Percentiles rank a stretch among this genome's conserved stretches.
These are phyloP conservation scores for Colletotrichum tropicale DNA, from an alignment of 2,329 filamentous ascomycete species.

Conservation along the genomic window DNA sequence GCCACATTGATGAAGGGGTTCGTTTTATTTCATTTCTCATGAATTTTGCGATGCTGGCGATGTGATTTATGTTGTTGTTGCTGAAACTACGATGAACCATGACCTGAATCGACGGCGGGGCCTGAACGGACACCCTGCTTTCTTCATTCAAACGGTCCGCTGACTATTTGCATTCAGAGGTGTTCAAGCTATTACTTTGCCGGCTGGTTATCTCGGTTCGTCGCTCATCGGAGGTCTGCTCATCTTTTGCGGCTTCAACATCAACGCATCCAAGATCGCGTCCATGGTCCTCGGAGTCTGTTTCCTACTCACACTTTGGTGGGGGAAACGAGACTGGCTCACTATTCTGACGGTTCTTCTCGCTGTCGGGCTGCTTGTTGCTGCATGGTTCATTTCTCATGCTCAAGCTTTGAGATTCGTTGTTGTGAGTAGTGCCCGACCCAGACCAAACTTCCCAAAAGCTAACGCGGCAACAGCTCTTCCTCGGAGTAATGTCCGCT, in stretches of 20 bases:
- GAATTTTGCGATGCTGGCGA: not conserved
- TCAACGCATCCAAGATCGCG: slow-evolving; percentile 80
- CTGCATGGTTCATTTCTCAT: slow-evolving; percentile 81
- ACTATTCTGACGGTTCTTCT: slow-evolving; percentile 73
- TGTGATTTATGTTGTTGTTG: not conserved
- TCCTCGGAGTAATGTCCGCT: slow-evolving; percentile 82
- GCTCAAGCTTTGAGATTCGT: slow-evolving; percentile 76
- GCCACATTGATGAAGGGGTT: slow-evolving; percentile 71
- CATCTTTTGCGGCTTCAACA: slow-evolving; percentile 82
- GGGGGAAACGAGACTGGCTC: slow-evolving; percentile 79
- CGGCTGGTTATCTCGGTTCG: slow-evolving; percentile 79
- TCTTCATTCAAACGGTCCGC: not conserved
- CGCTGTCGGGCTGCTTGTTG: slow-evolving; percentile 73
- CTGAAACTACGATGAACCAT: not conserved
- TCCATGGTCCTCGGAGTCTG: slow-evolving; percentile 75
- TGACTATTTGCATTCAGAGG: not conserved
- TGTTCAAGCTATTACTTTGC: slow-evolving; percentile 67
- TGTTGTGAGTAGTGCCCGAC: slow-evolving; percentile 50
- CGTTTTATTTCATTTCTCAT: not conserved
- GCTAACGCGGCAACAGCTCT: slow-evolving; percentile 52
- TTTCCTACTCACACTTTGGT: slow-evolving; percentile 82
- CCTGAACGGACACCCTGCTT: not conserved
- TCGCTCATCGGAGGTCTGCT: slow-evolving; percentile 78
- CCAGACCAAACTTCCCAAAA: not conserved
- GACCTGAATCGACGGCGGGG: not conserved